Conservation (phyloP, 495 filamentous ascomycete genomes). For the Annulohypoxylon stygium region DNA sequence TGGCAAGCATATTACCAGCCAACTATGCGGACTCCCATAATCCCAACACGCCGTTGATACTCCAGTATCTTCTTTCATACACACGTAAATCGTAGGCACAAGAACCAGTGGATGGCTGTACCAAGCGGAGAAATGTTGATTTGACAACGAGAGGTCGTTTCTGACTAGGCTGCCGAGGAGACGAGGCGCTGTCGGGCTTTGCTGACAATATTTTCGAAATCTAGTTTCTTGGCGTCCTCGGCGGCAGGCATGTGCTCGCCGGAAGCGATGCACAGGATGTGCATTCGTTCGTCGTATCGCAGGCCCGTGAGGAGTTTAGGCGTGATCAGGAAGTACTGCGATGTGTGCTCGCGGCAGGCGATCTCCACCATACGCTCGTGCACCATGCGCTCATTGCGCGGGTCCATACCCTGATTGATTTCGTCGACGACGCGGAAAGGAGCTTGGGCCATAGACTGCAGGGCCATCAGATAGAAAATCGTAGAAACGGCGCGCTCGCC, state of each 20-base stretch:
- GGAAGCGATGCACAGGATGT: conserved; percentile 91
- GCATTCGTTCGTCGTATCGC: conserved; percentile 89
- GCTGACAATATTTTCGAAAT: conserved; percentile 65
- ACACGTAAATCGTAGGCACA: conserved; percentile 5
- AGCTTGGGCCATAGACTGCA: conserved; percentile 91
- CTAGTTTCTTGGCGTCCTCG: conserved; percentile 63
- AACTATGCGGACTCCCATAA: not conserved
- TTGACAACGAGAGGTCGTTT: not conserved
- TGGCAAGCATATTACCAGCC: not conserved
- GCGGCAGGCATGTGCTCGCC: conserved; percentile 85
- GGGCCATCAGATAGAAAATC: conserved; percentile 99
- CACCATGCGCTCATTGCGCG: conserved; percentile 96
- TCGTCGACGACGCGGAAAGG: conserved; percentile 99
- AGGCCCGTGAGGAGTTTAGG: conserved; percentile 93
- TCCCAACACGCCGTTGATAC: not conserved
- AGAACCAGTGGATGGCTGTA: not conserved
- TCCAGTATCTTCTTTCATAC: not conserved
- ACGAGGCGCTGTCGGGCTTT: conserved; percentile 58
- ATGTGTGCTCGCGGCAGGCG: conserved; percentile 80
- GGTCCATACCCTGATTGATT: conserved; percentile 99
- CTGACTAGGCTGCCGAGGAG: conserved; percentile 42
- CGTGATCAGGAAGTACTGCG: conserved; percentile 94
- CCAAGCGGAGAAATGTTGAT: not conserved
- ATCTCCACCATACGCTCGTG: conserved; percentile 97
- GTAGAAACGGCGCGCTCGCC: conserved; percentile 97